These are phyloP conservation scores for Stellera chamaejasme DNA, from an alignment of 345 rosid species.

Conservation along the genomic window DNA sequence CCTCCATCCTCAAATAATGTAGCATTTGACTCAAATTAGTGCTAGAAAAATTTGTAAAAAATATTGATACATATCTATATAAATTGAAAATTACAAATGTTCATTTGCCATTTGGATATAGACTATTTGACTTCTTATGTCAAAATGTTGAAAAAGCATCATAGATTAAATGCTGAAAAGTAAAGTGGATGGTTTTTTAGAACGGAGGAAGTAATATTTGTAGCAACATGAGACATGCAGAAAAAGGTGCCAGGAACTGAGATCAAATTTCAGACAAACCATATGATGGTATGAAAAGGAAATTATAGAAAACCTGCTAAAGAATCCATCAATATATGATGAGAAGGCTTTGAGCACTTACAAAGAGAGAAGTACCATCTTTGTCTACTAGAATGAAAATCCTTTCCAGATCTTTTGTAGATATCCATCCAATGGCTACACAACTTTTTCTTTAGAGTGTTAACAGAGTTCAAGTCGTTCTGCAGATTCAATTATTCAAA, in stretches of 20 bases:
- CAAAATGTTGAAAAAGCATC: too few relatives aligned
- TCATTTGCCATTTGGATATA: too few relatives aligned
- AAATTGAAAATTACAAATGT: too few relatives aligned
- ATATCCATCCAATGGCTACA: slow-evolving; percentile 69
- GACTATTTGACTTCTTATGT: too few relatives aligned
- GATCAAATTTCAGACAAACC: not conserved
- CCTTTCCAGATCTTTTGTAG: slow-evolving; percentile 46
- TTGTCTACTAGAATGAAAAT: slow-evolving; percentile 59
- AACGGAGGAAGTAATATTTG: too few relatives aligned
- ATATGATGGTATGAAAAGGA: slow-evolving; percentile 4
- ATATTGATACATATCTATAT: too few relatives aligned
- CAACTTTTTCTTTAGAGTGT: slow-evolving; percentile 63
- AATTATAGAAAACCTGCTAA: slow-evolving; percentile 2
- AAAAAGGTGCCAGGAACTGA: slow-evolving; percentile 1
- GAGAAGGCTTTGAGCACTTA: slow-evolving; percentile 28
- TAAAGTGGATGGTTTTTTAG: too few relatives aligned
- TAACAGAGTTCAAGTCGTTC: slow-evolving; percentile 35
- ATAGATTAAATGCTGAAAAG: too few relatives aligned
- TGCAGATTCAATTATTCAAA: slow-evolving; percentile 19
- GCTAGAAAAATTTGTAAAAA: too few relatives aligned
- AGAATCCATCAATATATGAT: slow-evolving; percentile 1
- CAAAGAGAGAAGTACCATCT: slow-evolving; percentile 75
- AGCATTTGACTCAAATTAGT: too few relatives aligned
- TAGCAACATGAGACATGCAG: not conserved
- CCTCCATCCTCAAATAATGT: too few relatives aligned